Conservation (phyloP, 305 asterid genomes). For the Solanum hybrid region DNA sequence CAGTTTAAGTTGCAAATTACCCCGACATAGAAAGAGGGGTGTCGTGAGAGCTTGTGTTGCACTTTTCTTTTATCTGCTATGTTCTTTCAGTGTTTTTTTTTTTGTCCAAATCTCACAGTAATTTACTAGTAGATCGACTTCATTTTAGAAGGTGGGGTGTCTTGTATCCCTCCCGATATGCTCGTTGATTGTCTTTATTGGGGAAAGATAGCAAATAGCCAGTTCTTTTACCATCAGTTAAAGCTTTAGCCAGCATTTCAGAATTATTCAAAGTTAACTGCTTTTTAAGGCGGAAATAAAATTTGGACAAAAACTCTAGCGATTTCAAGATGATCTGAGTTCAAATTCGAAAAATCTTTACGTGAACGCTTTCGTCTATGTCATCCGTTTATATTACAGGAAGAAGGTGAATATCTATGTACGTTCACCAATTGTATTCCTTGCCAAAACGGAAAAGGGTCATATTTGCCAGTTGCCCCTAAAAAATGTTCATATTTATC, state of each 20-base stretch:
- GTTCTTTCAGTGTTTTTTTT: neutral
- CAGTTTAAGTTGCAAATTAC: neutral
- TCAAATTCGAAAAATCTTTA: neutral
- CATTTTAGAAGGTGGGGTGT: neutral
- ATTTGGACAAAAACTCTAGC: neutral
- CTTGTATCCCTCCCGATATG: neutral
- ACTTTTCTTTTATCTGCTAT: neutral
- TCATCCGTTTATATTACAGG: no score
- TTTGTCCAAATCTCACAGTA: neutral
- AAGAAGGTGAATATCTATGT: no score
- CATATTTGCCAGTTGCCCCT: neutral
- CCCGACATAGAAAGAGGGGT: neutral
- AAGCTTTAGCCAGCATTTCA: neutral
- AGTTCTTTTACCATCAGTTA: neutral
- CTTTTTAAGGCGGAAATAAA: neutral
- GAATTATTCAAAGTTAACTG: neutral
- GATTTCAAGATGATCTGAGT: no score
- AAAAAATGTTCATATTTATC: neutral
- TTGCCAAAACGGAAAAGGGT: no score
- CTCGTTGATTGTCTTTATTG: neutral
- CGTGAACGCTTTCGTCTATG: no score
- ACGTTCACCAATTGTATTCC: neutral
- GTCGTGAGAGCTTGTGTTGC: neutral
- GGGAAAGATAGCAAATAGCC: neutral
- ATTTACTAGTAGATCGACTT: neutral